These are phyloP conservation scores for Lonicera japonica DNA, from an alignment of 129 eudicot genomes.

Conservation along the genomic window DNA sequence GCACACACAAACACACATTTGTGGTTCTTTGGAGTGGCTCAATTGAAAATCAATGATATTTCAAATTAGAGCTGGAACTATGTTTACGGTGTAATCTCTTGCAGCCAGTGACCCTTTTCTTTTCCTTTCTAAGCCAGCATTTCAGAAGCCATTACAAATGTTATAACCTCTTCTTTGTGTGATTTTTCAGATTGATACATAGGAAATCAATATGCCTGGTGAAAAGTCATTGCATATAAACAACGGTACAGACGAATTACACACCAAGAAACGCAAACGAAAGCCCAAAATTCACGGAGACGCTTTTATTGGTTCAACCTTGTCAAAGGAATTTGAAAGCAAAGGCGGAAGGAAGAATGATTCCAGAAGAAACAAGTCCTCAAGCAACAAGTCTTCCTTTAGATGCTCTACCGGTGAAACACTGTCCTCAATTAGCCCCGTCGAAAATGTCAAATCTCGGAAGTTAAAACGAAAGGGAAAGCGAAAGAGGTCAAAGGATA, in stretches of 20 bases:
- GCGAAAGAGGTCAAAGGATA: conserved; percentile 37
- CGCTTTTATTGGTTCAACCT: conserved; percentile 16
- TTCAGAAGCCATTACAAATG: not conserved
- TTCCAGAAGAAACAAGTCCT: conserved; percentile 32
- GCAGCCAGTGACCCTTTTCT: no score
- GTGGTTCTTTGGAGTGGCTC: no score
- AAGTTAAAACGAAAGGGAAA: conserved; percentile 39
- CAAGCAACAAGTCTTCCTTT: conserved; percentile 23
- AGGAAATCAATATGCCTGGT: conserved; percentile 32
- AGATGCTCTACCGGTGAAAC: conserved; percentile 25
- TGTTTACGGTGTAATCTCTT: no score
- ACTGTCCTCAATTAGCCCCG: not conserved
- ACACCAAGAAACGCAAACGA: conserved; percentile 27
- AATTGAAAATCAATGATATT: no score
- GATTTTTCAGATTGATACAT: conserved; percentile 22
- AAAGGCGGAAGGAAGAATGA: conserved; percentile 18
- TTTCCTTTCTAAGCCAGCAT: no score
- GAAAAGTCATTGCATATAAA: conserved; percentile 21
- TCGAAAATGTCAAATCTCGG: conserved; percentile 28
- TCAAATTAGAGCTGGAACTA: no score
- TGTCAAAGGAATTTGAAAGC: conserved; percentile 21
- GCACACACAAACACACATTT: no score
- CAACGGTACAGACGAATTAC: conserved; percentile 22
- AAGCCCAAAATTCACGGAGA: conserved; percentile 28
- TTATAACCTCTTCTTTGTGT: conserved; percentile 8